Evolutionary conservation across 1,284 basidiomycete species (phyloP), one percentile per base, ranked within the genome.

Genomic region (Sanguinoderma infundibulare): DNA sequence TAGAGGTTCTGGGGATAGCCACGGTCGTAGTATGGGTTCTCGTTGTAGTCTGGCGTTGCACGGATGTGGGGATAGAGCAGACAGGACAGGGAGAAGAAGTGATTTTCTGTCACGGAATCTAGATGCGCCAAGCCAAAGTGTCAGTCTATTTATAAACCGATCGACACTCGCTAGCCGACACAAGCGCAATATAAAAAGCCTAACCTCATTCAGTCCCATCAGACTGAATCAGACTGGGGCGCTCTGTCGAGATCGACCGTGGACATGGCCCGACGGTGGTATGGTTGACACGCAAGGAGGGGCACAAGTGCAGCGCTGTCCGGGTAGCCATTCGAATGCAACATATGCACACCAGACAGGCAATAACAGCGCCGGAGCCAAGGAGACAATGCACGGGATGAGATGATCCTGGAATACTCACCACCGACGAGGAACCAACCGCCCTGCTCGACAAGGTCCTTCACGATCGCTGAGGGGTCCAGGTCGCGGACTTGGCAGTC

Each of bases 31-130:
- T 78, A 79, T 0, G 80, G 76, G 61, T 81, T 80, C 46, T 77
- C 75, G 42, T 78, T 81, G 66, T 87, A 88, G 65, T 84, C 80
- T 0, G 87, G 87, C 1, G 83, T 87, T 1, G 87, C 87, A 47
- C 79, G 78, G 39, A 89, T 86, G 69, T 89, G 86, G 0, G 87
- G 87, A 71, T 82, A 85, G 3, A 90, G 78, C 42, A 83, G 64
- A 67, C 87, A 90, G 0, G 87, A 88, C 1, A 89, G 71, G 5
- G 87, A 89, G 72, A 89, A 89, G 76, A 89, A 89, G 71, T 89
- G 87, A 62, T 85, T 85, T 68, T 89, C 87, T 0, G 85, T 84
- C 28, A 88, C 84, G 1, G 87, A 88, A 66, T 89, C 87, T 87
- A 42, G 35, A 55, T 36, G 49, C 14, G 15, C 32, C 32, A 22